phyloP scores from a whole-genome alignment of 2,329 filamentous ascomycete species.

The Phialophora macrospora region DNA sequence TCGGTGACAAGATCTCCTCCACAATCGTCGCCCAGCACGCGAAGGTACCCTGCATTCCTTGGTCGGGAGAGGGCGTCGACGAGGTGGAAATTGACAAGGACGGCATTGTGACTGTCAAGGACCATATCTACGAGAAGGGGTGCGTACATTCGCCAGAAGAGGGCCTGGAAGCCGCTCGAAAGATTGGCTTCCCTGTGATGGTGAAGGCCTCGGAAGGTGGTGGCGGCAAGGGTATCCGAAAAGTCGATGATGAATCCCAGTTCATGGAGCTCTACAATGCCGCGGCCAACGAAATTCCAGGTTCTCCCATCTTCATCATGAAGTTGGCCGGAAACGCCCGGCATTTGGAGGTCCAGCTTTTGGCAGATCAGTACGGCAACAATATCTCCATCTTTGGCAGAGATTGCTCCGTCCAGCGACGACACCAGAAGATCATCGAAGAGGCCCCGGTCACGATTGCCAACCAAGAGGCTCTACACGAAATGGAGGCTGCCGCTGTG shows the following conservation, averaged over 20 bases:
- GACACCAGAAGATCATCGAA: slow-evolving; percentile 99
- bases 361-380: slow-evolving; percentile 99
- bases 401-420: slow-evolving; percentile 97
- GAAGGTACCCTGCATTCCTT: slow-evolving; percentile 95
- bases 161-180: slow-evolving; percentile 80
- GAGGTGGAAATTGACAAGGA: slow-evolving; percentile 76
- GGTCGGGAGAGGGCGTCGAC: slow-evolving; percentile 92
- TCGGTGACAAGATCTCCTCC: slow-evolving; percentile 99
- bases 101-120: slow-evolving; percentile 89
- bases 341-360: slow-evolving; percentile 94
- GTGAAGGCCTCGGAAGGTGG: slow-evolving; percentile 99
- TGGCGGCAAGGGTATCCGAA: slow-evolving; percentile 98
- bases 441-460: slow-evolving; percentile 98
- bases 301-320: slow-evolving; percentile 99
- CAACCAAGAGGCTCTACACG: slow-evolving; percentile 83
- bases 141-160: slow-evolving; percentile 90
- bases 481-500: slow-evolving; percentile 96
- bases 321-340: slow-evolving; percentile 95
- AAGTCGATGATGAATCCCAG: slow-evolving; percentile 81
- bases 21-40: slow-evolving; percentile 99
- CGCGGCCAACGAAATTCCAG: slow-evolving; percentile 94
- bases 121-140: slow-evolving; percentile 83
- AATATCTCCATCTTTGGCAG: slow-evolving; percentile 98
- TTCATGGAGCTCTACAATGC: slow-evolving; percentile 92
- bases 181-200: slow-evolving; percentile 99